These are phyloP conservation scores for Neurospora sp. DNA, from an alignment of 495 filamentous ascomycete species.

Conservation along the genomic window DNA sequence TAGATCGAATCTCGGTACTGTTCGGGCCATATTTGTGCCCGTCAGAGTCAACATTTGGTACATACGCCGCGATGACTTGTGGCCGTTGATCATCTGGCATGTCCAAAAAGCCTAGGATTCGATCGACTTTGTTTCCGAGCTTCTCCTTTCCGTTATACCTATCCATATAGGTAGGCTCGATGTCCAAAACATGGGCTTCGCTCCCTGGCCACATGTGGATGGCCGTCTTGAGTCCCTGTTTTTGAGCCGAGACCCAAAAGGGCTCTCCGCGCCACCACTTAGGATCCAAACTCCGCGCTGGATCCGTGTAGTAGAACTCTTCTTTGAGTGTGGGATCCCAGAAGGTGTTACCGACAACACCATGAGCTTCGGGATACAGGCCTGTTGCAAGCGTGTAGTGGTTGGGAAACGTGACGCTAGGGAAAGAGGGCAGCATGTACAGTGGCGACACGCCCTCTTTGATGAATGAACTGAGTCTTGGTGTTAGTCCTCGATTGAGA, in stretches of 20 bases:
- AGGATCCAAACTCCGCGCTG: conserved; percentile 56
- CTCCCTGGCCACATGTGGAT: conserved; percentile 99
- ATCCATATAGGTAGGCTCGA: conserved; percentile 69
- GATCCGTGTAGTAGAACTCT: conserved; percentile 82
- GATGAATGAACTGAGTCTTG: conserved; percentile 68
- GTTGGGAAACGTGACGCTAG: conserved; percentile 95
- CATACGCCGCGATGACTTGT: conserved; percentile 88
- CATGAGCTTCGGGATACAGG: conserved; percentile 85
- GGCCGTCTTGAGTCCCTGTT: conserved; percentile 59
- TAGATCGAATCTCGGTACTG: conserved; percentile 73
- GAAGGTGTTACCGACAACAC: conserved; percentile 88
- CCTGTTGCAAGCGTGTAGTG: conserved; percentile 93
- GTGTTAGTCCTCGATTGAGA: conserved; percentile 70
- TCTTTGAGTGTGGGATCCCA: conserved; percentile 69
- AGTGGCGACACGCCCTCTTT: conserved; percentile 75
- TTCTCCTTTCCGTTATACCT: conserved; percentile 70
- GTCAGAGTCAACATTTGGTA: conserved; percentile 78
- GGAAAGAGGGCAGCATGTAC: conserved; percentile 90
- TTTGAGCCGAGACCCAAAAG: conserved; percentile 86
- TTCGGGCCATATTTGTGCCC: conserved; percentile 89
- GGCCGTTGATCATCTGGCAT: conserved; percentile 68
- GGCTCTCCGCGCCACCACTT: conserved; percentile 95
- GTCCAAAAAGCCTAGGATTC: conserved; percentile 73
- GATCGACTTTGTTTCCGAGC: conserved; percentile 61
- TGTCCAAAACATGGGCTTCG: conserved; percentile 62